Evolutionary conservation across 352 stramenopile species (phyloP).

Genomic region (Phytophthora syringae): DNA sequence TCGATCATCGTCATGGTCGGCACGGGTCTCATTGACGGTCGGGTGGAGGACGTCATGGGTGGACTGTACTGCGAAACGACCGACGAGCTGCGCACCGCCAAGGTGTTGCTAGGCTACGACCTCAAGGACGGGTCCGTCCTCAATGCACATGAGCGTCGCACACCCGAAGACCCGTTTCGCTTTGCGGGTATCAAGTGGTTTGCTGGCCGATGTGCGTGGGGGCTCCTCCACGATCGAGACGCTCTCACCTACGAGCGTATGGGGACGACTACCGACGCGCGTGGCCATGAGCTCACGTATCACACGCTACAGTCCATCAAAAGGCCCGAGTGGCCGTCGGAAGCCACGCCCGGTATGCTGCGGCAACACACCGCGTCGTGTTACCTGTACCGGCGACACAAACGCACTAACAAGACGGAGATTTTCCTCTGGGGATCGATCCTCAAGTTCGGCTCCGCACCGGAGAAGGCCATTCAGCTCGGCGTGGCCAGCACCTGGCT

Average conservation of each 20-base stretch:
- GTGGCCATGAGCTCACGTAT: slow-evolving; percentile 48
- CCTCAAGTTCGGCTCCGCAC: slow-evolving; percentile 36
- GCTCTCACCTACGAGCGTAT: slow-evolving; percentile 54
- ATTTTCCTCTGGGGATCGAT: slow-evolving; percentile 50
- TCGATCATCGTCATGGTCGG: slow-evolving; percentile 42
- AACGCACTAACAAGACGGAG: slow-evolving; percentile 36
- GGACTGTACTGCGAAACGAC: slow-evolving; percentile 54
- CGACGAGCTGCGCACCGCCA: slow-evolving; percentile 41
- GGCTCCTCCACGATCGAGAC: slow-evolving; percentile 40
- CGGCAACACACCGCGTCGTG: slow-evolving; percentile 44
- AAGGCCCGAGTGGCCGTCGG: slow-evolving; percentile 46
- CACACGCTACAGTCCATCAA: slow-evolving; percentile 56
- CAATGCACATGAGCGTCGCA: slow-evolving; percentile 38
- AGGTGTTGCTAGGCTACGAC: slow-evolving; percentile 44
- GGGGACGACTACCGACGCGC: slow-evolving; percentile 33
- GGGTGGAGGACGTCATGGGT: slow-evolving; percentile 48
- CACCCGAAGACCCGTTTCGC: slow-evolving; percentile 39
- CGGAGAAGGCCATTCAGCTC: slow-evolving; percentile 42
- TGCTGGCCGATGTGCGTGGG: slow-evolving; percentile 34
- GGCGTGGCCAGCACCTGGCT: slow-evolving; percentile 42
- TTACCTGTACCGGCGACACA: slow-evolving; percentile 43
- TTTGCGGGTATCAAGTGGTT: slow-evolving; percentile 66
- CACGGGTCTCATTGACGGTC: slow-evolving; percentile 32
- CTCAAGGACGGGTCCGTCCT: slow-evolving; percentile 43
- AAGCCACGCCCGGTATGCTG: slow-evolving; percentile 41